A percentile compares a stretch with the other conserved stretches of the same genome.
Evolutionary conservation across 371 early-diverging fungal genomes (phyloP).

Genomic region (Amoeboaphelidium protococcarum): DNA sequence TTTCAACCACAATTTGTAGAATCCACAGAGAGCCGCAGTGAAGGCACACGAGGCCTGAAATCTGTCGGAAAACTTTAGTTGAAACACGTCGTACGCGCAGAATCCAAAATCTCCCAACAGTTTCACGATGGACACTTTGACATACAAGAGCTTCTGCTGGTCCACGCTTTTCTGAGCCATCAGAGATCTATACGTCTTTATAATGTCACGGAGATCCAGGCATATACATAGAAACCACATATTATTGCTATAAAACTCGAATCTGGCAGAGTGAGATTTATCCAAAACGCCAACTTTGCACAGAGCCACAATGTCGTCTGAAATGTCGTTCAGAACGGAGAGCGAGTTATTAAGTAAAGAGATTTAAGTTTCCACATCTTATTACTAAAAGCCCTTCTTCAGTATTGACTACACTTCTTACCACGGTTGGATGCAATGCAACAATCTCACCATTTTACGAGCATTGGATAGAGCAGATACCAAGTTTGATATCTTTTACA

Average conservation of each 20-base stretch:
- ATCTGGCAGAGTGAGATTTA: conserved; percentile 12
- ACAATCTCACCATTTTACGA: conserved; percentile 38
- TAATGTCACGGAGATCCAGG: conserved; percentile 17
- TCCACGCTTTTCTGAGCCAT: conserved; percentile 2
- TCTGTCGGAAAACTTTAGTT: neutral
- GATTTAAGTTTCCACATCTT: neutral
- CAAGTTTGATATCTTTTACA: conserved; percentile 15
- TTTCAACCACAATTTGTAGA: neutral
- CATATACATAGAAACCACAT: conserved; percentile 29
- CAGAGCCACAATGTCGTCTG: conserved; percentile 43
- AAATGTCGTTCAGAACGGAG: conserved; percentile 31
- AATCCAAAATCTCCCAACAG: conserved; percentile 28
- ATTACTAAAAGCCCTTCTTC: neutral
- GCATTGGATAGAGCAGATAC: conserved; percentile 38
- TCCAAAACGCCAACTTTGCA: conserved; percentile 34
- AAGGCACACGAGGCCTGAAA: neutral
- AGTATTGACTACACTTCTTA: conserved; percentile 12
- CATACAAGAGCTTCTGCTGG: conserved; percentile 14
- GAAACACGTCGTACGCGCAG: conserved; percentile 8
- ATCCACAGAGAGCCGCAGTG: neutral
- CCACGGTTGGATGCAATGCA: conserved; percentile 28
- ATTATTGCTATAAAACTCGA: conserved; percentile 20
- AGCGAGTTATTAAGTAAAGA: conserved; percentile 12
- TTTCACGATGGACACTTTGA: conserved; percentile 22
- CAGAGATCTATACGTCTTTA: conserved; percentile 7